Base-by-base conservation (phyloP, 768 basidiomycete genomes). In the Boletus edulis region DNA sequence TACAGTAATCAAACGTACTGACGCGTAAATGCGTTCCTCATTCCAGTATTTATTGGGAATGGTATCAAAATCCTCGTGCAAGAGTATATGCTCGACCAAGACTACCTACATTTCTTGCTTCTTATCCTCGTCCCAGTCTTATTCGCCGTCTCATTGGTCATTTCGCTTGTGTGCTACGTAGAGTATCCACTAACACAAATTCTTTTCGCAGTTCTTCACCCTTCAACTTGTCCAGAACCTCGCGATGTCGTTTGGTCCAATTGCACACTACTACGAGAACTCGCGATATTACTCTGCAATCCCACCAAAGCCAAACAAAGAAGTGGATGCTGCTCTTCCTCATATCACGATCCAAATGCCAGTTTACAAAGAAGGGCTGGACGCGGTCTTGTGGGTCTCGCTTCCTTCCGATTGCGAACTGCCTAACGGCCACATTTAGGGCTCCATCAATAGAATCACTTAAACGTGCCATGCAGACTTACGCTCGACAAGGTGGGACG, bases 401-500 rank as follows among this genome's bases (percentile, higher is more conserved):
- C 34, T 44, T 43, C 29, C 4, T 57, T 45, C 53, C 29, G 39
- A 43, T 53, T 14, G 4, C 27, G 13, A 12, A 17, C 40, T 11
- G 3, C 17, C 46, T 54, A 0, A 65, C 52, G 17, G 24, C 34
- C 48, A 15, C 17, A 37, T 8, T 9, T 45, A 71, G 76, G 62
- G 67, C 79, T 0, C 79, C 77, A 22, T 80, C 79, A 0, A 76
- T 81, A 53, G 75, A 80, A 34, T 82, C 81, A 3, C 63, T 85
- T 50, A 84, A 85, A 62, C 76, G 74, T 67, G 81, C 82, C 8
- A 82, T 84, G 74, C 80, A 81, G 60, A 83, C 82, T 13, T 83
- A 85, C 59, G 84, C 84, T 31, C 76, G 83, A 5, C 84, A 85
- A 60, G 84, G 84, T n/a, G 84, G 84, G 3, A 78, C 78, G 0